Evolutionary conservation across 139 green algal species (phyloP).

Genomic region (Micractinium conductrix): DNA sequence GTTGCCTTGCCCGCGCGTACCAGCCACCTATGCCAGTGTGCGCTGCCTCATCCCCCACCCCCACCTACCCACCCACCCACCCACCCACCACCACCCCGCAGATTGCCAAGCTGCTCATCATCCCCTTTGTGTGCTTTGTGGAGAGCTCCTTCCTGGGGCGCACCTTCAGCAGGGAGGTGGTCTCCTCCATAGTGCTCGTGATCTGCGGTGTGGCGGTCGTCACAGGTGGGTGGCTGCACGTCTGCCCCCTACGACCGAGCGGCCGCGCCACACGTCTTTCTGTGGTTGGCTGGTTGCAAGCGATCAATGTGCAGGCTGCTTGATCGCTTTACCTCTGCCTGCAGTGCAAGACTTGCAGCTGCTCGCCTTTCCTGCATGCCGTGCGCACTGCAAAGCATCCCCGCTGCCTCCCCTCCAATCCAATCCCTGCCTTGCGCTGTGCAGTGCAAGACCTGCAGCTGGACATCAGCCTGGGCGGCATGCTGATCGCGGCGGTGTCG

Average conservation of each 20-base stretch:
- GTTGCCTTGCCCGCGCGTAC: too few relatives aligned
- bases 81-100: conserved; percentile 27
- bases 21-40: too few relatives aligned
- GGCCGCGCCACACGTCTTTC: too few relatives aligned
- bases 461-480: conserved; percentile 66
- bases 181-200: conserved; percentile 75
- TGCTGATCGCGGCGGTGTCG: conserved; percentile 79
- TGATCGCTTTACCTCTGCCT: not conserved
- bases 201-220: conserved; percentile 84
- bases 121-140: conserved; percentile 90
- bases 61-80: not conserved
- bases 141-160: conserved; percentile 82
- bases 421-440: not conserved
- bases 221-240: not conserved
- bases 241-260: not conserved
- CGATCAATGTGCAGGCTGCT: too few relatives aligned
- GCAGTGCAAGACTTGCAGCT: too few relatives aligned
- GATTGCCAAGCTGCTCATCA: conserved; percentile 97
- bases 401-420: not conserved
- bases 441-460: conserved; percentile 83
- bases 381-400: not conserved
- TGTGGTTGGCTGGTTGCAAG: too few relatives aligned
- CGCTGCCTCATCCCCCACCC: too few relatives aligned
- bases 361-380: too few relatives aligned
- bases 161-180: conserved; percentile 58